Conservation (phyloP, 2,329 filamentous ascomycete species). For the Aschersonia sp. region DNA sequence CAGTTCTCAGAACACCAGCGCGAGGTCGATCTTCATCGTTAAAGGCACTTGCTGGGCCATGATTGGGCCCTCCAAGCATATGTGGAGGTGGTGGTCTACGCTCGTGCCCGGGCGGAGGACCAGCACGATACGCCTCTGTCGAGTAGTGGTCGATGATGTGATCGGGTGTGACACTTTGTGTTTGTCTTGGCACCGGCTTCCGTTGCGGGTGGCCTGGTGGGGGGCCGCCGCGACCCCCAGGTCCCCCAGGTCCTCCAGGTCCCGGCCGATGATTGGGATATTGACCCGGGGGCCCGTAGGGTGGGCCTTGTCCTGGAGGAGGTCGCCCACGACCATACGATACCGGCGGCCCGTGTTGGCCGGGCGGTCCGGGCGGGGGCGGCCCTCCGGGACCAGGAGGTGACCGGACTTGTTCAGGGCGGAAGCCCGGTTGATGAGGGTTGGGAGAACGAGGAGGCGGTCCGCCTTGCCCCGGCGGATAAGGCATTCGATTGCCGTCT, state of each 20-base stretch:
- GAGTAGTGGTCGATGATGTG: constrained; percentile 25
- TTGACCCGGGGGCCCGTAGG: constrained; percentile 7
- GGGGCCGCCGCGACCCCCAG: constrained; percentile 11
- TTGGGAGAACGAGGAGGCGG: constrained; percentile 13
- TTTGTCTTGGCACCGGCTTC: constrained; percentile 14
- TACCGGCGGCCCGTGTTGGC: constrained; percentile 4
- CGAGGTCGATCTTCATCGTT: constrained; percentile 47
- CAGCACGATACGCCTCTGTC: constrained; percentile 11
- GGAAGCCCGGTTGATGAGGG: constrained; percentile 13
- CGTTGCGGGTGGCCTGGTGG: constrained; percentile 11
- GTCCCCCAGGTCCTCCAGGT: constrained; percentile 10
- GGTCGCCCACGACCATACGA: constrained; percentile 10
- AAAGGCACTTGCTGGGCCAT: constrained; percentile 40
- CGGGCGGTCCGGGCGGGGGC: no score
- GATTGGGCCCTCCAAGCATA: constrained; percentile 12
- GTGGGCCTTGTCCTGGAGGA: constrained; percentile 5
- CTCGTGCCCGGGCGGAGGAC: constrained; percentile 4
- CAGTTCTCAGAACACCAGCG: constrained; percentile 66
- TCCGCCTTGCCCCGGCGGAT: constrained; percentile 10
- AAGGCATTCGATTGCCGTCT: constrained; percentile 16
- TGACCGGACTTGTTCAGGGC: constrained; percentile 9
- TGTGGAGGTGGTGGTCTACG: constrained; percentile 7
- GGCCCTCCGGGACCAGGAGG: constrained; percentile 5
- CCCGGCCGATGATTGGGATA: constrained; percentile 11
- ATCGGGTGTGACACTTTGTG: constrained; percentile 18